These are phyloP conservation scores for Geotrichum carabidarum DNA, from an alignment of 1,139 yeast species.

Conservation along the genomic window DNA sequence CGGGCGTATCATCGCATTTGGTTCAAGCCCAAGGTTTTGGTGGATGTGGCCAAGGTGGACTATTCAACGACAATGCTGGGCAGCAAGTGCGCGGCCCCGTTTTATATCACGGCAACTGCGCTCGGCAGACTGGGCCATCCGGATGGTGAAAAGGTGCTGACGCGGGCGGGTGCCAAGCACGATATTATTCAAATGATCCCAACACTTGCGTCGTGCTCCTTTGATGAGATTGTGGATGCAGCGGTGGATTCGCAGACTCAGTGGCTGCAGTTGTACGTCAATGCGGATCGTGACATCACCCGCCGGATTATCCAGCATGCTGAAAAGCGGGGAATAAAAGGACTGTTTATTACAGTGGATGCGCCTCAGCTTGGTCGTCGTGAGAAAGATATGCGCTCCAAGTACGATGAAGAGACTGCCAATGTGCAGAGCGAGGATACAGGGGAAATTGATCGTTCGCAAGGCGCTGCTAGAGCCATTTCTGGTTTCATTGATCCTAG, in stretches of 20 bases:
- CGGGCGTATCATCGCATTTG: conserved; percentile 79
- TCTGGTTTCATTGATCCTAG: conserved; percentile 81
- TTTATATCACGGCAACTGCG: conserved; percentile 57
- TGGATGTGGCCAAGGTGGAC: conserved; percentile 61
- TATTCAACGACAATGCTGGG: conserved; percentile 53
- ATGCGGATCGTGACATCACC: conserved; percentile 61
- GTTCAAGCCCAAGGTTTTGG: conserved; percentile 75
- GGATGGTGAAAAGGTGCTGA: conserved; percentile 51
- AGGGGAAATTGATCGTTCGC: conserved; percentile 55
- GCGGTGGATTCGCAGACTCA: conserved; percentile 51
- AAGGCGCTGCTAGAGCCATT: conserved; percentile 86
- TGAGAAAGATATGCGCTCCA: conserved; percentile 58
- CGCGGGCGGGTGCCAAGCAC: conserved; percentile 47
- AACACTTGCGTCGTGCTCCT: conserved; percentile 50
- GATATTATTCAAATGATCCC: conserved; percentile 55
- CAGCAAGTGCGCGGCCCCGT: conserved; percentile 43
- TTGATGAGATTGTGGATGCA: conserved; percentile 52
- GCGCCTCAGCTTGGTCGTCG: conserved; percentile 94
- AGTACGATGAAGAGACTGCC: conserved; percentile 60
- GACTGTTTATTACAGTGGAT: conserved; percentile 82
- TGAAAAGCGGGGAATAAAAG: conserved; percentile 69
- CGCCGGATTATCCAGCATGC: conserved; percentile 61
- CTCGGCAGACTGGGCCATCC: conserved; percentile 52
- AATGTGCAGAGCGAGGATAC: conserved; percentile 40
- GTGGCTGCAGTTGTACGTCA: conserved; percentile 90